A percentile compares a stretch with the other conserved stretches of the same genome.
Evolutionary conservation across 768 basidiomycete genomes (phyloP).

Genomic region (Pisolithus tinctorius): DNA sequence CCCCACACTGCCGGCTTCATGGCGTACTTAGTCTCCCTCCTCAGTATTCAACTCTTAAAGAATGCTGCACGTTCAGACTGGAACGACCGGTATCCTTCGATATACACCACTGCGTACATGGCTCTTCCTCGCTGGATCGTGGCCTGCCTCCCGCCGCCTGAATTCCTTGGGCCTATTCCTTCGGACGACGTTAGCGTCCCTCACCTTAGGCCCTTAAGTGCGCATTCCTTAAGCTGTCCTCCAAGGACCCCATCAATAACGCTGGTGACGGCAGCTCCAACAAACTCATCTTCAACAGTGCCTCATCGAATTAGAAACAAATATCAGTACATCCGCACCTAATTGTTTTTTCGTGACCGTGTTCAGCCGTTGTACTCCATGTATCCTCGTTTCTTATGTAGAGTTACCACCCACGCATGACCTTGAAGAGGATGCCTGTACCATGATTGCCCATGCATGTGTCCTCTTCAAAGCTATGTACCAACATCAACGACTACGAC

Average conservation of each 20-base stretch:
- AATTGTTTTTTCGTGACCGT: background rate
- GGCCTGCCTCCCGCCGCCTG: slow-evolving; percentile 49
- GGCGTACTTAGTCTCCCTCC: slow-evolving; percentile 85
- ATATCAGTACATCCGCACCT: background rate
- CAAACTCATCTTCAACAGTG: slow-evolving; percentile 77
- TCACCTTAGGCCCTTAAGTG: slow-evolving; percentile 72
- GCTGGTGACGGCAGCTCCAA: slow-evolving; percentile 53
- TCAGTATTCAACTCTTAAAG: slow-evolving; percentile 44
- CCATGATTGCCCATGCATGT: no score
- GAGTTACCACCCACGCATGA: no score
- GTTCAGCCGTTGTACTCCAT: slow-evolving; percentile 1
- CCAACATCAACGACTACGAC: no score
- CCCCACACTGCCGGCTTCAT: slow-evolving; percentile 83
- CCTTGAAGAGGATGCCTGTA: no score
- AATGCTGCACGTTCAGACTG: slow-evolving; percentile 32
- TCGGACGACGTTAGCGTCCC: slow-evolving; percentile 31
- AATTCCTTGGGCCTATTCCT: slow-evolving; percentile 39
- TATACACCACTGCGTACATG: slow-evolving; percentile 50
- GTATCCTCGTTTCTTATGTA: background rate
- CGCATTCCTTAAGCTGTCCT: slow-evolving; percentile 59
- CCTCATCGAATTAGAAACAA: slow-evolving; percentile 31
- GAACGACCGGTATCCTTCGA: slow-evolving; percentile 29
- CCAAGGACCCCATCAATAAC: slow-evolving; percentile 40
- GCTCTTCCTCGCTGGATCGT: slow-evolving; percentile 54
- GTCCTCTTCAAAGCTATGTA: no score